Percentiles rank a stretch among this genome's conserved stretches.
Evolutionary conservation across 192 early-diverging fungal genomes (phyloP).

Genomic region (Entophlyctis helioformis): DNA sequence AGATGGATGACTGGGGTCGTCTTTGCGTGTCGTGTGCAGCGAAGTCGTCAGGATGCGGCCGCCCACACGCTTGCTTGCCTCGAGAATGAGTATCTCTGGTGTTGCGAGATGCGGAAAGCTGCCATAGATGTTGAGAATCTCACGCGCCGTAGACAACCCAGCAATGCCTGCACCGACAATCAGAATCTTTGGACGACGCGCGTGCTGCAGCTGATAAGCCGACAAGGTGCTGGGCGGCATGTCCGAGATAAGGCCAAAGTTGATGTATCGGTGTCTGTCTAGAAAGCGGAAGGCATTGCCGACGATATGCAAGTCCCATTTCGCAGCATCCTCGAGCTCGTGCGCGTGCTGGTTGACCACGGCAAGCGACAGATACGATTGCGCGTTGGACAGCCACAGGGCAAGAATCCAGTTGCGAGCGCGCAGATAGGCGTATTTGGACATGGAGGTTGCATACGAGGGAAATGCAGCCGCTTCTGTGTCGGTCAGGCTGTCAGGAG

Average conservation of each 20-base stretch:
- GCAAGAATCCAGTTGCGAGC: no score
- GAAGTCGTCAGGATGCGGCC: conserved; percentile 35
- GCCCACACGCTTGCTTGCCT: conserved; percentile 29
- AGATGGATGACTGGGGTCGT: background rate
- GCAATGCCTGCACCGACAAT: conserved; percentile 29
- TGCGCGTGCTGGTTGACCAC: background rate
- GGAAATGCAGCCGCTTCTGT: no score
- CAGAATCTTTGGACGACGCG: conserved; percentile 10
- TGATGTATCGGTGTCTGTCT: conserved; percentile 32
- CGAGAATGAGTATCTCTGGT: conserved; percentile 27
- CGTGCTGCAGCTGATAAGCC: conserved; percentile 2
- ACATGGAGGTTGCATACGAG: no score
- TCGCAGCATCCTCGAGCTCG: background rate
- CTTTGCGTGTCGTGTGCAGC: conserved; percentile 8
- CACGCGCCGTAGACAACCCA: conserved; percentile 26
- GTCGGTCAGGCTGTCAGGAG: no score
- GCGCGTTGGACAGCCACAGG: no score
- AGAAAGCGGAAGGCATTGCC: conserved; percentile 23
- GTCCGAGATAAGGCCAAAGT: conserved; percentile 25
- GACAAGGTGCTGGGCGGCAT: background rate
- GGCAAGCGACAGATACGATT: no score
- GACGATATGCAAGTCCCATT: background rate
- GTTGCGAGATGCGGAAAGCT: conserved; percentile 12
- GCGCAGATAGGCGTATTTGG: no score
- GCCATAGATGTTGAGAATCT: conserved; percentile 29